Percentiles rank a stretch among this genome's conserved stretches.
Evolutionary conservation across 768 basidiomycete genomes (phyloP).

Genomic region (Boletales sp.): DNA sequence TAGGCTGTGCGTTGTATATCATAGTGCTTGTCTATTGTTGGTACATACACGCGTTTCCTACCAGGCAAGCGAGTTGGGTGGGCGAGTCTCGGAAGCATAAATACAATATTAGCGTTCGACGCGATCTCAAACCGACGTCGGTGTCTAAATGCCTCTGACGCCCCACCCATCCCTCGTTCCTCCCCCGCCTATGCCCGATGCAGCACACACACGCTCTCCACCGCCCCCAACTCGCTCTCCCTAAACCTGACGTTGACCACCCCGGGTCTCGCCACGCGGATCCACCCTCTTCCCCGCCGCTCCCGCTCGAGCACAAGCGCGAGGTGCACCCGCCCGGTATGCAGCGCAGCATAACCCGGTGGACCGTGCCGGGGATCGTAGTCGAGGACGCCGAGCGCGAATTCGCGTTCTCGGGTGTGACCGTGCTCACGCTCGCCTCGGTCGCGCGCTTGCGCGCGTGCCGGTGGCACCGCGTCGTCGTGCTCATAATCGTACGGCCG

Average conservation of each 20-base stretch:
- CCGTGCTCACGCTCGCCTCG: conserved; percentile 3
- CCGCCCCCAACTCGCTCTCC: conserved; percentile 18
- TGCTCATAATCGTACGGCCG: background rate
- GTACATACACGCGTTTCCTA: too few relatives aligned
- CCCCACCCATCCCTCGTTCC: too few relatives aligned
- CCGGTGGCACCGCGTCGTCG: too few relatives aligned
- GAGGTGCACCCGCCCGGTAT: conserved; percentile 13
- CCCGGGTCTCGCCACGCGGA: conserved; percentile 19
- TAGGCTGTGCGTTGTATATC: too few relatives aligned
- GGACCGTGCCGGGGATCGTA: conserved; percentile 21
- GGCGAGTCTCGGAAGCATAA: too few relatives aligned
- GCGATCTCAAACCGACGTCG: too few relatives aligned
- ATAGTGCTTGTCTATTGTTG: too few relatives aligned
- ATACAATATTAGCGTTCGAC: too few relatives aligned
- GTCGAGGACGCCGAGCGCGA: conserved; percentile 20
- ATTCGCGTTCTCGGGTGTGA: conserved; percentile 10
- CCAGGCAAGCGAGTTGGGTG: too few relatives aligned
- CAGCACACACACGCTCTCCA: conserved; percentile 21
- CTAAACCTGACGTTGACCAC: conserved; percentile 20
- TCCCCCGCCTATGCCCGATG: too few relatives aligned
- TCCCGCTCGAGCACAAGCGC: conserved; percentile 24
- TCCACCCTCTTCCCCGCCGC: conserved; percentile 17
- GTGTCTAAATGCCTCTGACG: too few relatives aligned
- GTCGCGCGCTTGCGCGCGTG: conserved; percentile 8
- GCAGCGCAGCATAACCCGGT: conserved; percentile 17